Evolutionary conservation across 2,329 filamentous ascomycete genomes (phyloP).

Genomic region (Cytospora paraplurivora): DNA sequence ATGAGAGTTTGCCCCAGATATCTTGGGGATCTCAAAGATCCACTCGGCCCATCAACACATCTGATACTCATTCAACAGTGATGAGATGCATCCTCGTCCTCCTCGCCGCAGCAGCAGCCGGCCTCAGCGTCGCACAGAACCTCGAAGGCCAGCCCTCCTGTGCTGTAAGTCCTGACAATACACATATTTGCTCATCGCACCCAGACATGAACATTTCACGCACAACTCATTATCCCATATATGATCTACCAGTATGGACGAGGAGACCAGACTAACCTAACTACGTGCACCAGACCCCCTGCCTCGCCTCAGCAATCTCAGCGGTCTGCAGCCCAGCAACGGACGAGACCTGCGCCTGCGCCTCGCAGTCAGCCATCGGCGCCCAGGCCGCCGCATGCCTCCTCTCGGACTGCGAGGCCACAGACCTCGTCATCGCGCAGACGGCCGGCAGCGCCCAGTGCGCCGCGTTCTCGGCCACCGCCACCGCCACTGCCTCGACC

Average conservation of each 20-base stretch:
- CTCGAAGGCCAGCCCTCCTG: constrained; percentile 41
- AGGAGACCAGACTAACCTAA: neutral
- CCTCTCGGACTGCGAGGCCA: constrained; percentile 35
- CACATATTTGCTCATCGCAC: neutral
- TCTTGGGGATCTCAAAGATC: no score
- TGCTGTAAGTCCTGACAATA: constrained; percentile 37
- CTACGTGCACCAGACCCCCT: constrained; percentile 42
- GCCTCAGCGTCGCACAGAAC: constrained; percentile 39
- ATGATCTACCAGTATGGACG: neutral
- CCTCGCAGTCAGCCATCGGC: constrained; percentile 38
- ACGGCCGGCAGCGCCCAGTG: constrained; percentile 39
- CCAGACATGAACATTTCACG: neutral
- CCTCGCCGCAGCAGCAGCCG: constrained; percentile 34
- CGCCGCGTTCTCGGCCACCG: constrained; percentile 34
- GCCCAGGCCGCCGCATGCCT: constrained; percentile 38
- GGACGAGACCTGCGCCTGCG: constrained; percentile 57
- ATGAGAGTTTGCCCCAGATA: no score
- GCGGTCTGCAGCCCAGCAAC: constrained; percentile 47
- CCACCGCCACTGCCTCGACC: constrained; percentile 19
- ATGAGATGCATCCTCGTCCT: constrained; percentile 37
- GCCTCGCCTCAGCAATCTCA: constrained; percentile 50
- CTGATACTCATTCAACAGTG: constrained; percentile 2
- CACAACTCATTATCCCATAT: neutral
- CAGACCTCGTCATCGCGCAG: constrained; percentile 36
- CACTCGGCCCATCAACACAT: neutral